These are phyloP conservation scores for Wallacemonas sp. DNA, from an alignment of 208 protist species.

Conservation along the genomic window DNA sequence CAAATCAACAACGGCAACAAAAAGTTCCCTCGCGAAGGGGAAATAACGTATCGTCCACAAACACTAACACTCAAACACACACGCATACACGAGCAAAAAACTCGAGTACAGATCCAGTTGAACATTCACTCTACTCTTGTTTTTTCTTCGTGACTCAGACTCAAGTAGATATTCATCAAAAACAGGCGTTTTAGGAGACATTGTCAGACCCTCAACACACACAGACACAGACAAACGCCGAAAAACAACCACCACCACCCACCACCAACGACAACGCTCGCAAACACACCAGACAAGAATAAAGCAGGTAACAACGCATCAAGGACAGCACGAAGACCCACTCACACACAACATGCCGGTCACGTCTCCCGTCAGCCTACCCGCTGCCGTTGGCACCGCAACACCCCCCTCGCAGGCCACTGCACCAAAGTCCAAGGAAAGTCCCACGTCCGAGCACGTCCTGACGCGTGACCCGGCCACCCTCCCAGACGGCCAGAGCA, in stretches of 20 bases:
- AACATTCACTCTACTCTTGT: too few species aligned
- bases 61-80: conserved; percentile 13
- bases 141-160: too few species aligned
- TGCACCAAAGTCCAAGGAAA: background rate
- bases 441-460: background rate
- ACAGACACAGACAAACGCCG: too few species aligned
- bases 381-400: background rate
- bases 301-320: too few species aligned
- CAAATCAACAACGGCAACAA: conserved; percentile 6
- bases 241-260: too few species aligned
- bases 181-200: too few species aligned
- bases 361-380: background rate
- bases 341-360: background rate
- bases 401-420: background rate
- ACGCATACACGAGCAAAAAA: conserved; percentile 4
- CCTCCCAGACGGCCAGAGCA: background rate
- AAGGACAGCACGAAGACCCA: too few species aligned
- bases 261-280: too few species aligned
- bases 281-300: too few species aligned
- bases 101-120: too few species aligned
- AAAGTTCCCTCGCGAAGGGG: background rate
- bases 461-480: background rate
- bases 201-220: too few species aligned
- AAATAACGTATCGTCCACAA: background rate
- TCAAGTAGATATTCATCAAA: too few species aligned